Base-by-base conservation (phyloP, 75 land plant species). In the Cunninghamia lanceolata region DNA sequence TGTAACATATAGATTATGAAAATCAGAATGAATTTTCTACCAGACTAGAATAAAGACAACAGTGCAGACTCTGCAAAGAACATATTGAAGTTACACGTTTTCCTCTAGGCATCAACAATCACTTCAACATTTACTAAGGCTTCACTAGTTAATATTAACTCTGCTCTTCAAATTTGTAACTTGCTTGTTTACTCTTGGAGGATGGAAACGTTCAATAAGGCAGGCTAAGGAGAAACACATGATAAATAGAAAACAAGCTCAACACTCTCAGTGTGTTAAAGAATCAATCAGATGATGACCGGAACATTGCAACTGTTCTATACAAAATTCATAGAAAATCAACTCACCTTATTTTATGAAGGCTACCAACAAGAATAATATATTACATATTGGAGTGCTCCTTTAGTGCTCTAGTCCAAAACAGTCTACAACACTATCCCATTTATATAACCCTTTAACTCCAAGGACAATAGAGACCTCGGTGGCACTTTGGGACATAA, bases 301-400 rank as follows among this genome's bases (percentile, higher is more conserved):
- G 17, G 40, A n/a, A 76, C 40, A 39, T 76, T 76, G 19, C 42
- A 17, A 76, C 25, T 38, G 68, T 63, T 76, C 42, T 14, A 76
- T 38, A 21, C 42, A 76, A 38, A 30, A 39, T 76, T 76, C 42
- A 76, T 76, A 4, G 19, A 15, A 38, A 76, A 25, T 63, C 25
- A 19, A 76, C 25, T 76, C 79, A 38, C 19, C 43, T 76, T 76
- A 38, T 76, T 39, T 38, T 17, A 39, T 36, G 25, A 39, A 38
- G 14, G 79, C 79, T 19, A 76, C 25, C 40, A 76, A 38, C 79
- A 76, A 76, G 79, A 76, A 63, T 76, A 76, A 76, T 76, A 76
- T 76, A 39, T 36, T 76, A 76, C 79, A 76, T 38, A 21, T 21
- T 30, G 42, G 79, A 39, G 43, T 76, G 79, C 79, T 76, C 43